Evolutionary conservation across 495 filamentous ascomycete species (phyloP).

Genomic region (Geopyxis carbonaria): DNA sequence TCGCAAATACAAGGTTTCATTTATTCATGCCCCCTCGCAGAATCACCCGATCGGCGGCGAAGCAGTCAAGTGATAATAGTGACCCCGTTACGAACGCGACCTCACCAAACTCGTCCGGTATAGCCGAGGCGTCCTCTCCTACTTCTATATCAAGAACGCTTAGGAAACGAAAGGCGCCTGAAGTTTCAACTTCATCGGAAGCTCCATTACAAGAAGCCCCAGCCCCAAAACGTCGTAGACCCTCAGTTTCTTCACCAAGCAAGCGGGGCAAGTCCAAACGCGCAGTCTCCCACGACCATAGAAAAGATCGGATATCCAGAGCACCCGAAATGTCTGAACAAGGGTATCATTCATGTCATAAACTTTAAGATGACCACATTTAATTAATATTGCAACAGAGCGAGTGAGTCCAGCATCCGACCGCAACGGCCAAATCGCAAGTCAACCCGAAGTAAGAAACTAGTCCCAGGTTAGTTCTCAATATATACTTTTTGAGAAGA

Average conservation of each 20-base stretch:
- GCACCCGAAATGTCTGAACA: slow-evolving; percentile 3
- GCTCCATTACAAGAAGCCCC: not conserved
- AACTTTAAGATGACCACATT: too few species aligned
- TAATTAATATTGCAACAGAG: too few species aligned
- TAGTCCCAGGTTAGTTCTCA: too few species aligned
- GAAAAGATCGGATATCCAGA: too few species aligned
- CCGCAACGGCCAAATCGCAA: too few species aligned
- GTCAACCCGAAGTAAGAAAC: too few species aligned
- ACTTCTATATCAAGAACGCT: slow-evolving; percentile 13
- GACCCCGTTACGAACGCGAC: slow-evolving; percentile 3
- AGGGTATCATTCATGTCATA: slow-evolving; percentile 4
- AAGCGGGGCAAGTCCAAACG: too few species aligned
- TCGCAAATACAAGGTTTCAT: slow-evolving; percentile 17
- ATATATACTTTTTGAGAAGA: too few species aligned
- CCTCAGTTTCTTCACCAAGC: too few species aligned
- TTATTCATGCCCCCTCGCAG: slow-evolving; percentile 28
- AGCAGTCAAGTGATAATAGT: slow-evolving; percentile 15
- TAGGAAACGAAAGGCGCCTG: slow-evolving; percentile 17
- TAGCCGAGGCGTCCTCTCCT: slow-evolving; percentile 11
- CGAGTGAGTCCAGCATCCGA: too few species aligned
- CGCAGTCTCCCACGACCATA: too few species aligned
- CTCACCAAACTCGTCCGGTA: slow-evolving; percentile 3
- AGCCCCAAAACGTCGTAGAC: not conserved
- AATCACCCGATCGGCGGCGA: slow-evolving; percentile 27
- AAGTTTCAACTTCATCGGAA: slow-evolving; percentile 1